Evolutionary conservation across 768 basidiomycete species (phyloP).

Genomic region (Gautieria morchelliformis): DNA sequence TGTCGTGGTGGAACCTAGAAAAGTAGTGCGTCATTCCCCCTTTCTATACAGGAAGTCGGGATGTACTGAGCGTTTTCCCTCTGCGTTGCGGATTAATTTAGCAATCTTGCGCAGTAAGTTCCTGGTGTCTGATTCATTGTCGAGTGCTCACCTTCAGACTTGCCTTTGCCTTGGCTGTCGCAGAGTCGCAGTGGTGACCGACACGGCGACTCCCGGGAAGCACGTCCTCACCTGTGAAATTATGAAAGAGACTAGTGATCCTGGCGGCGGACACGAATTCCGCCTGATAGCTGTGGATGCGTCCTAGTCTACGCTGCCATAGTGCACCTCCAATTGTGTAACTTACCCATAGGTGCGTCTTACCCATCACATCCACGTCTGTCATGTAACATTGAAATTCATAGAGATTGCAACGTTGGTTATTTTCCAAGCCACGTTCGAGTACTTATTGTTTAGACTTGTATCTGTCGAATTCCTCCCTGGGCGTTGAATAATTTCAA

Average conservation of each 20-base stretch:
- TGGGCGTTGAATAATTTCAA: too few species aligned
- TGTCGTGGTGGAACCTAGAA: conserved; percentile 5
- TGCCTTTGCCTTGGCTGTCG: not conserved
- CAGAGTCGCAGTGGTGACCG: not conserved
- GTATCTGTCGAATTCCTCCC: too few species aligned
- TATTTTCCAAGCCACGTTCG: too few species aligned
- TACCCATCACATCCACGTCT: too few species aligned
- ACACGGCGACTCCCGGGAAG: not conserved
- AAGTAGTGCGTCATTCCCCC: not conserved
- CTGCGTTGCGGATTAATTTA: not conserved
- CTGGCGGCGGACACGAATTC: conserved; percentile 6
- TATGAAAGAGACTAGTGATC: conserved; percentile 1
- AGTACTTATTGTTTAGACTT: too few species aligned
- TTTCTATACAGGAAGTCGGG: not conserved
- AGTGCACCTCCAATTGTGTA: too few species aligned
- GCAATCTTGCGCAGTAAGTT: not conserved
- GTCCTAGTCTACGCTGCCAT: not conserved
- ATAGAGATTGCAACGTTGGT: too few species aligned
- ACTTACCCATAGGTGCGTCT: too few species aligned
- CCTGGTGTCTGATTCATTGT: not conserved
- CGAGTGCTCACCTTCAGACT: not conserved
- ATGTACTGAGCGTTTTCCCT: not conserved
- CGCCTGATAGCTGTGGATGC: conserved; percentile 6
- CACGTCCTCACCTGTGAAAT: conserved; percentile 5
- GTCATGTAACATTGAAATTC: too few species aligned